These are phyloP conservation scores for Raffaelea ambrosiae DNA, from an alignment of 2,329 filamentous ascomycete species.

Conservation along the genomic window DNA sequence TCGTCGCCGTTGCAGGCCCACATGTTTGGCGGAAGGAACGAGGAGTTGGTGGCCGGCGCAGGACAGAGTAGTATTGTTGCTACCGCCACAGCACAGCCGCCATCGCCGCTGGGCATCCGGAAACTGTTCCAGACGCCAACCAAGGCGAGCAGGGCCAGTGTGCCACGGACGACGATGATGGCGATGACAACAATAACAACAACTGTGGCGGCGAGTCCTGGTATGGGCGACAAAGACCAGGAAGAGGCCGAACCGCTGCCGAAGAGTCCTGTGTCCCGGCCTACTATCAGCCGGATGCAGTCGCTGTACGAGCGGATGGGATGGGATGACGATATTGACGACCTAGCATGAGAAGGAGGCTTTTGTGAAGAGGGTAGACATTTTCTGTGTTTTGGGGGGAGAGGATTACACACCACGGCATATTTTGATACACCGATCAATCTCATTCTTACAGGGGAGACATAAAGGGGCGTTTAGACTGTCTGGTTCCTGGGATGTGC, in stretches of 20 bases:
- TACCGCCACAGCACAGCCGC: neutral
- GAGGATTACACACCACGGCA: no score
- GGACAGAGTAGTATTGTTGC: no score
- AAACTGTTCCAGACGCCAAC: constrained; percentile 20
- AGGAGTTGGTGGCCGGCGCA: neutral
- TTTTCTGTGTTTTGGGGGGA: neutral
- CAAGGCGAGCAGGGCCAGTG: constrained; percentile 11
- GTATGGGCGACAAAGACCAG: neutral
- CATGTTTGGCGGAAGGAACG: neutral
- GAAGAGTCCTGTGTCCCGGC: constrained; percentile 15
- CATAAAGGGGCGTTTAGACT: no score
- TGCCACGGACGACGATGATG: no score
- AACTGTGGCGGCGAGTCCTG: neutral
- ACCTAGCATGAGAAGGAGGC: constrained; percentile 12
- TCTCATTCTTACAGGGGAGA: no score
- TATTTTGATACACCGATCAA: no score
- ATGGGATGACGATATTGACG: constrained; percentile 46
- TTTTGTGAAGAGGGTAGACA: no score
- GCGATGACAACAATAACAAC: neutral
- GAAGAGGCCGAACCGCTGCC: neutral
- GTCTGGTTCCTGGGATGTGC: no score
- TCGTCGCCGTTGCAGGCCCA: constrained; percentile 12
- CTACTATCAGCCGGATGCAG: constrained; percentile 19
- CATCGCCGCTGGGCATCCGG: neutral
- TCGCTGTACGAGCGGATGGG: constrained; percentile 48